phyloP scores from a whole-genome alignment of 2,329 filamentous ascomycete genomes.

The Daldinia sp. region DNA sequence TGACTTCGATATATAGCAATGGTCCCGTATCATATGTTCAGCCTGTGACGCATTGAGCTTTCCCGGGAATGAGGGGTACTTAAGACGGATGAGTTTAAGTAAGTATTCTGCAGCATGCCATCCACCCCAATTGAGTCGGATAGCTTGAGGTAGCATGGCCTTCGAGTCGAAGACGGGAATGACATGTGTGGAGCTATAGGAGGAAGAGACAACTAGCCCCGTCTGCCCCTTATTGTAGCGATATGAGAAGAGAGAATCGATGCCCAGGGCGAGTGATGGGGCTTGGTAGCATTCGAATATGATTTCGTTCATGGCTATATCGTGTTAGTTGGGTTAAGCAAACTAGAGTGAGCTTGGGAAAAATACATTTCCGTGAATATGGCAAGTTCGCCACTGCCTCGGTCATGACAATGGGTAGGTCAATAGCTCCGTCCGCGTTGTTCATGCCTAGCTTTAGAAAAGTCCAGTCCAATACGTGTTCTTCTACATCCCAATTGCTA shows the following conservation, averaged over 20 bases:
- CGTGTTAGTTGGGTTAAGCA: slow-evolving; percentile 15
- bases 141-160: slow-evolving; percentile 85
- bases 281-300: slow-evolving; percentile 96
- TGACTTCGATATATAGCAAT: slow-evolving; percentile 88
- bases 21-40: slow-evolving; percentile 86
- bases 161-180: slow-evolving; percentile 93
- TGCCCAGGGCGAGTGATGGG: slow-evolving; percentile 90
- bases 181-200: slow-evolving; percentile 92
- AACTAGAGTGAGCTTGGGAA: not conserved
- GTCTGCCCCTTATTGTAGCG: slow-evolving; percentile 89
- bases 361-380: slow-evolving; percentile 85
- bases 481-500: slow-evolving; percentile 98
- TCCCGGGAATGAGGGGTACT: slow-evolving; percentile 89
- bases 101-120: slow-evolving; percentile 92
- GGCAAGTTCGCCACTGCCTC: slow-evolving; percentile 92
- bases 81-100: slow-evolving; percentile 86
- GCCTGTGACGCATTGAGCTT: slow-evolving; percentile 89
- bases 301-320: slow-evolving; percentile 92
- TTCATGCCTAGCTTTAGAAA: slow-evolving; percentile 95
- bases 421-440: slow-evolving; percentile 77
- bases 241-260: slow-evolving; percentile 97
- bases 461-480: slow-evolving; percentile 91
- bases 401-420: slow-evolving; percentile 92
- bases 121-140: slow-evolving; percentile 93
- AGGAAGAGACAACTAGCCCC: slow-evolving; percentile 90